phyloP scores from a whole-genome alignment of 2,329 filamentous ascomycete genomes.

The Paramyrothecium sp. region DNA sequence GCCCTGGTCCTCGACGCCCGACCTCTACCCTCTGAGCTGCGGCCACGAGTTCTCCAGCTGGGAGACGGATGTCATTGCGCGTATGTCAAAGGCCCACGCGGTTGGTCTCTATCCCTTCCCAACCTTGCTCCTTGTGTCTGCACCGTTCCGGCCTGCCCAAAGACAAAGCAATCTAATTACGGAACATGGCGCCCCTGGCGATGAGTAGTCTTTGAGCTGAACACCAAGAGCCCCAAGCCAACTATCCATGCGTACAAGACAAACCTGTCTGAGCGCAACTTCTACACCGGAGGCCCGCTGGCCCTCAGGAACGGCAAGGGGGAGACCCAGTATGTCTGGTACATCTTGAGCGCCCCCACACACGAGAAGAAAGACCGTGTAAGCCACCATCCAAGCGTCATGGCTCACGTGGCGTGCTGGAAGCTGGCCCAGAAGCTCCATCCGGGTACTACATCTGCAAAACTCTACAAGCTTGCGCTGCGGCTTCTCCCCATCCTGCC shows the following conservation, averaged over 20 bases:
- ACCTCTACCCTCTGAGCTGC: background rate
- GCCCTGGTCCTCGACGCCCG: background rate
- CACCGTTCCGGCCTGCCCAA: no score
- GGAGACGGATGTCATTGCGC: background rate
- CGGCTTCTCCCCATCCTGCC: background rate
- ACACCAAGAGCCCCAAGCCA: background rate
- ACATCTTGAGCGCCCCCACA: background rate
- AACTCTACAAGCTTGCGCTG: background rate
- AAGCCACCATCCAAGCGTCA: background rate
- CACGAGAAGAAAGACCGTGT: background rate
- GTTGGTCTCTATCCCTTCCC: background rate
- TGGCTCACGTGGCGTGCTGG: background rate
- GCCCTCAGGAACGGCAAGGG: background rate
- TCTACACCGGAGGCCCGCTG: background rate
- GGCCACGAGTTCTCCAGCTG: background rate
- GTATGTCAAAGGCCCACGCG: background rate
- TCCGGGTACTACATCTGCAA: background rate
- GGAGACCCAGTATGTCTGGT: background rate
- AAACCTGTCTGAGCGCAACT: background rate
- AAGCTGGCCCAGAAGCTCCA: background rate
- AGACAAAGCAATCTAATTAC: no score
- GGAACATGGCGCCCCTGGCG: no score
- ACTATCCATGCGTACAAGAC: background rate
- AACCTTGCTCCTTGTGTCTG: no score
- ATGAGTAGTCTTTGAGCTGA: background rate